Evolutionary conservation across 371 early-diverging fungal genomes (phyloP).

Genomic region (Actinomucor elegans): DNA sequence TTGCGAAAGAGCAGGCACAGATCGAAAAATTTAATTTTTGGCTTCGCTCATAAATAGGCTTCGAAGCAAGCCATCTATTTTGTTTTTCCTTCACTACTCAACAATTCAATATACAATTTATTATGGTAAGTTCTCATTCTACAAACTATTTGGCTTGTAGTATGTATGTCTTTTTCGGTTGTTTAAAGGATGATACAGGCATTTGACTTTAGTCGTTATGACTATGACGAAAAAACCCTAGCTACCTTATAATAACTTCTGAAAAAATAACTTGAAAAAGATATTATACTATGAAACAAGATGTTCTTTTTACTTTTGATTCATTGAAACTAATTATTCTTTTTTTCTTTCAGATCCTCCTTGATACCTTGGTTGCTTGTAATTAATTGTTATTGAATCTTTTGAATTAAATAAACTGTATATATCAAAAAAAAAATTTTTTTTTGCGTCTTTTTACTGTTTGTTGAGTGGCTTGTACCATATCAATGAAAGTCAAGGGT

Average conservation of each 20-base stretch:
- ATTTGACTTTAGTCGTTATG: constrained; percentile 50
- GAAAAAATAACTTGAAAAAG: constrained; percentile 21
- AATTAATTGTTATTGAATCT: too few relatives aligned
- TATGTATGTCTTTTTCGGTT: constrained; percentile 9
- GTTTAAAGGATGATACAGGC: constrained; percentile 48
- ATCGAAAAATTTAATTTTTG: constrained; percentile 1
- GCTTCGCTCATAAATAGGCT: not conserved
- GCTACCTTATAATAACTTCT: constrained; percentile 41
- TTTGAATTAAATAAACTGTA: too few relatives aligned
- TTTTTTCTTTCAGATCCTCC: too few relatives aligned
- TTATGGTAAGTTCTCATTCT: not conserved
- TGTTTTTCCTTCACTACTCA: not conserved
- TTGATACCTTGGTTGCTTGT: too few relatives aligned
- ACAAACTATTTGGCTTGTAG: not conserved
- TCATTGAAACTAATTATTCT: too few relatives aligned
- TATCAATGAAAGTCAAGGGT: too few relatives aligned
- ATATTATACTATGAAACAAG: too few relatives aligned
- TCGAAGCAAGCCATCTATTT: not conserved
- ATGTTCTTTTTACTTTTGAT: too few relatives aligned
- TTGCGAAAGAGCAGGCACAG: not conserved
- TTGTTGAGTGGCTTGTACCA: too few relatives aligned
- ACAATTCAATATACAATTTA: not conserved
- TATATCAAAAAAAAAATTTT: too few relatives aligned
- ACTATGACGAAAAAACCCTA: constrained; percentile 47
- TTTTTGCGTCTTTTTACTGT: too few relatives aligned